Conservation (phyloP, 108 stramenopile species). For the Asterionellopsis glacialis region DNA sequence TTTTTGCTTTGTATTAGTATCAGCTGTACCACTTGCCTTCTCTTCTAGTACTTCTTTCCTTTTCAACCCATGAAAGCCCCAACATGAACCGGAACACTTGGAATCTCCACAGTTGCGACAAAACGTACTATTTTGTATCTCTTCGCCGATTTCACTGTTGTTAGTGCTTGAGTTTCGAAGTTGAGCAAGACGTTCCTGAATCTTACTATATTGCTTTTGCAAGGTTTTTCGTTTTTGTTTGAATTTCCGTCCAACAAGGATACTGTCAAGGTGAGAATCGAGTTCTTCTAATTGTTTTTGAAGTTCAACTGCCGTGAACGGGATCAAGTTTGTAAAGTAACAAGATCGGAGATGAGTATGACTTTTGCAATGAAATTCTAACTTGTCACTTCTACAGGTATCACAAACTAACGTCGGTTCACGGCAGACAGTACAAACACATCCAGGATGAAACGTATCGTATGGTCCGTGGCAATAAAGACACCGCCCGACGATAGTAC, state of each 20-base stretch:
- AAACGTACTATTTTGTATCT: conserved; percentile 5
- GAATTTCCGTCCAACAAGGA: conserved; percentile 59
- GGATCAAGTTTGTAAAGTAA: conserved; percentile 60
- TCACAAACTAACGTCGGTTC: conserved; percentile 71
- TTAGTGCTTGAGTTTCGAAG: conserved; percentile 1
- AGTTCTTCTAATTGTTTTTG: conserved; percentile 40
- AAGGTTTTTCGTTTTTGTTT: conserved; percentile 70
- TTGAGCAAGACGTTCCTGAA: conserved; percentile 10
- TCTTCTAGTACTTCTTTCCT: conserved; percentile 48
- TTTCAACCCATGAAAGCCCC: conserved; percentile 79
- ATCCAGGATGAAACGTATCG: conserved; percentile 66
- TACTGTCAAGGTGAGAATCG: conserved; percentile 22
- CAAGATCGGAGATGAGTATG: conserved; percentile 61
- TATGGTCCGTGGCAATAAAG: conserved; percentile 52
- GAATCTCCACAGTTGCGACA: conserved; percentile 73
- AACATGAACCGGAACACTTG: conserved; percentile 60
- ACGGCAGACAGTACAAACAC: conserved; percentile 84
- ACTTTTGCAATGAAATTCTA: conserved; percentile 67
- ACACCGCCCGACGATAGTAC: conserved; percentile 55
- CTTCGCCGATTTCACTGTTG: conserved; percentile 3
- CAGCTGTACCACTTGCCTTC: conserved; percentile 6
- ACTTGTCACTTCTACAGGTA: conserved; percentile 19
- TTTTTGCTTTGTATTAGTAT: conserved; percentile 4
- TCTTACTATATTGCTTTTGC: conserved; percentile 56
- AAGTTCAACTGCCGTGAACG: conserved; percentile 41